Conservation (phyloP, 768 basidiomycete genomes). For the Mycena sanguinolenta region DNA sequence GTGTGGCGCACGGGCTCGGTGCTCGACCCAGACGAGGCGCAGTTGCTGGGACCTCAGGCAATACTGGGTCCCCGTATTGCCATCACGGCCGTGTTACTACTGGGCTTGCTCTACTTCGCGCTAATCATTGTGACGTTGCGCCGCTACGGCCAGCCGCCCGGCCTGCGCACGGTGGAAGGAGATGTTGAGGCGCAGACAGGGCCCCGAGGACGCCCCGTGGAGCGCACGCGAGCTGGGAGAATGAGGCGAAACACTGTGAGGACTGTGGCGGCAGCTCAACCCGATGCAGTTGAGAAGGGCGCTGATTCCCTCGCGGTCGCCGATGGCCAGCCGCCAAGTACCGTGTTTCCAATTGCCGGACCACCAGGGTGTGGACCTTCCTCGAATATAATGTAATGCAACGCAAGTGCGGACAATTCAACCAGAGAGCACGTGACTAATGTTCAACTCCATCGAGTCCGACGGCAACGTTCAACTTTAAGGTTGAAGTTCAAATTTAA, state of each 20-base stretch:
- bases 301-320: neutral
- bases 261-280: neutral
- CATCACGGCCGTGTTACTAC: constrained; percentile 64
- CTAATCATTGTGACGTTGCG: constrained; percentile 74
- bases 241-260: neutral
- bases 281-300: constrained; percentile 3
- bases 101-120: constrained; percentile 73
- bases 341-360: neutral
- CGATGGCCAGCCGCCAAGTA: neutral
- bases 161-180: neutral
- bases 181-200: constrained; percentile 22
- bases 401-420: neutral
- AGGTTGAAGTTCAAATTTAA: too few relatives aligned
- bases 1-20: constrained; percentile 78
- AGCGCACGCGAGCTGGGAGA: constrained; percentile 10
- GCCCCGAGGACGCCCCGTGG: constrained; percentile 19
- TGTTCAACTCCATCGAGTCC: neutral
- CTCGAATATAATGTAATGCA: neutral
- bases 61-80: constrained; percentile 67
- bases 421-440: constrained; percentile 7
- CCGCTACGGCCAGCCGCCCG: constrained; percentile 60
- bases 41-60: constrained; percentile 51
- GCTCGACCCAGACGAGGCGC: constrained; percentile 51
- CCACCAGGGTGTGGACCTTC: neutral
- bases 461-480: too few relatives aligned